These are phyloP conservation scores for Solanum megistacrolobum DNA, from an alignment of 257 asterid genomes.

Conservation along the genomic window DNA sequence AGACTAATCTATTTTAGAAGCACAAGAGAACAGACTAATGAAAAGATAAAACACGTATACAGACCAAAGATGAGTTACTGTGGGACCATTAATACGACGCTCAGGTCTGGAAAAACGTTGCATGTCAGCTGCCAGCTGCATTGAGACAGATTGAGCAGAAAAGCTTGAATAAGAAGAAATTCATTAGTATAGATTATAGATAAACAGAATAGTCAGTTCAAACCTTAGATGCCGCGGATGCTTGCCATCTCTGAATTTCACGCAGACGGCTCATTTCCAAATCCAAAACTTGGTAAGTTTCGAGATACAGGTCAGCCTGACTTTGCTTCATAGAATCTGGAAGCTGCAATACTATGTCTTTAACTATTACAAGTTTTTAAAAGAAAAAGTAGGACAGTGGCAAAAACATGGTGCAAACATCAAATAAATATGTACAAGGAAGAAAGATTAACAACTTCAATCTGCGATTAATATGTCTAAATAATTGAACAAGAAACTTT, in stretches of 20 bases:
- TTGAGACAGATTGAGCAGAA: slow-evolving; percentile 11
- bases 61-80: slow-evolving; percentile 95
- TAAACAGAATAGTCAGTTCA: slow-evolving; percentile 7
- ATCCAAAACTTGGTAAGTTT: slow-evolving; percentile 96
- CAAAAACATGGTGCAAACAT: not conserved
- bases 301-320: slow-evolving; percentile 92
- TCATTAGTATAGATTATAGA: slow-evolving; percentile 9
- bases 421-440: not conserved
- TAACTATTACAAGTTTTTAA: not conserved
- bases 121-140: slow-evolving; percentile 97
- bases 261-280: slow-evolving; percentile 98
- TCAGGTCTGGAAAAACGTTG: slow-evolving; percentile 99
- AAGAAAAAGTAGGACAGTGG: not conserved
- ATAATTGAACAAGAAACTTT: not conserved
- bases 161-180: slow-evolving; percentile 3
- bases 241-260: slow-evolving; percentile 99
- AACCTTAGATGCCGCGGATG: slow-evolving; percentile 87
- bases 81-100: slow-evolving; percentile 95
- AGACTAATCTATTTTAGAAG: not conserved
- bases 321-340: slow-evolving; percentile 97
- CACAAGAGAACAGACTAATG: not conserved
- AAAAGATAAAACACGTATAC: slow-evolving; percentile 4
- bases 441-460: not conserved
- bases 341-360: slow-evolving; percentile 44
- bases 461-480: not conserved